Conservation (phyloP, 2,329 filamentous ascomycete genomes). For the Chrysosporium queenslandicum region DNA sequence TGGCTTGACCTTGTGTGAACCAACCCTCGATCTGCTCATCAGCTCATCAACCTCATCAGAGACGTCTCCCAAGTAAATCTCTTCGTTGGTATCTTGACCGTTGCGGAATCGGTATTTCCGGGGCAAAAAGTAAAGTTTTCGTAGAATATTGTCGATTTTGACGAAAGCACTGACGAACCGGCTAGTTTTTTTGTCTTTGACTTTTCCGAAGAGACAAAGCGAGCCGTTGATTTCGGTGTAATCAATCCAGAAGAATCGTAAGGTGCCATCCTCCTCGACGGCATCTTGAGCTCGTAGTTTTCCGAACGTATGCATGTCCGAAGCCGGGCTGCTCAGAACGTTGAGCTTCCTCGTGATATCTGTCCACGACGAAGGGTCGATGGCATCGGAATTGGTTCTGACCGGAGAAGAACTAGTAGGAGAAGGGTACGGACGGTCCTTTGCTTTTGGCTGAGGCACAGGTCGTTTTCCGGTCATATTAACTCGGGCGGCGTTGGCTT, state of each 20-base stretch:
- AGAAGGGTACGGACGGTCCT: conserved; percentile 58
- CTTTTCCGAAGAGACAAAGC: conserved; percentile 90
- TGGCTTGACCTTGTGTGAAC: conserved; percentile 86
- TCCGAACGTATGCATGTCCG: conserved; percentile 54
- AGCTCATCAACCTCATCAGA: conserved; percentile 79
- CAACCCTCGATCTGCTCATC: conserved; percentile 78
- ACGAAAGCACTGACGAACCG: conserved; percentile 84
- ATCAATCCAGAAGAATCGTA: conserved; percentile 95
- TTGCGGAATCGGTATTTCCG: conserved; percentile 52
- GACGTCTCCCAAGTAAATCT: conserved; percentile 77
- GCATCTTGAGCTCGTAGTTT: conserved; percentile 77
- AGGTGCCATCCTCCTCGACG: conserved; percentile 84
- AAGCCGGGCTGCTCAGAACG: conserved; percentile 62
- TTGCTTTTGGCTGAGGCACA: conserved; percentile 53
- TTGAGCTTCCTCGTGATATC: conserved; percentile 77
- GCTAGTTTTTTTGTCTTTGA: conserved; percentile 73
- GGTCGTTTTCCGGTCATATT: conserved; percentile 77
- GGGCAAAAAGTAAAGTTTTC: conserved; percentile 88
- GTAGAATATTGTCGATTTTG: conserved; percentile 86
- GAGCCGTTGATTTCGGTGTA: conserved; percentile 88
- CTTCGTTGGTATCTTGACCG: conserved; percentile 61
- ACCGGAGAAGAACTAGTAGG: conserved; percentile 68
- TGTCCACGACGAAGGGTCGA: conserved; percentile 83
- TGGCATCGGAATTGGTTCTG: conserved; percentile 47
- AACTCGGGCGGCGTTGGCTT: conserved; percentile 59